Percentiles rank a stretch among this genome's conserved stretches.
Conservation (phyloP, 1,139 yeast genomes). For the Kodamaea anthophila region DNA sequence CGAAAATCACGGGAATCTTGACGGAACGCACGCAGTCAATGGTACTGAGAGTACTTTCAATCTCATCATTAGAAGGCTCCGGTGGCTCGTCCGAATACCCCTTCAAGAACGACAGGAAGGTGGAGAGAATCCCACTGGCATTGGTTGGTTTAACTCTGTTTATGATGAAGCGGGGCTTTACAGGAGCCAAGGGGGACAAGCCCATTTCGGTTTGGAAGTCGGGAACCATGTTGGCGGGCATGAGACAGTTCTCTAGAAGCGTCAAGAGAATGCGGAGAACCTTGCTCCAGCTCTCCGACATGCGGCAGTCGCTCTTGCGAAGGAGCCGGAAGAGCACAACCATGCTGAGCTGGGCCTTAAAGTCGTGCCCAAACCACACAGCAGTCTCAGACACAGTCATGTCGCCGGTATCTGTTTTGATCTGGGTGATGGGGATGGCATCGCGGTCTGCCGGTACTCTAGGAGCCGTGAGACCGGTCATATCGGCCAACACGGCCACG, state of each 20-base stretch:
- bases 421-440: slow-evolving; percentile 43
- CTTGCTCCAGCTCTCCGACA: slow-evolving; percentile 54
- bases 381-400: slow-evolving; percentile 76
- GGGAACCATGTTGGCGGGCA: slow-evolving; percentile 59
- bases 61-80: slow-evolving; percentile 89
- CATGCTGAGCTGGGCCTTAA: slow-evolving; percentile 85
- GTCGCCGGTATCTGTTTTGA: slow-evolving; percentile 20
- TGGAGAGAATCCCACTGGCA: slow-evolving; percentile 73
- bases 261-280: slow-evolving; percentile 56
- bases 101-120: slow-evolving; percentile 86
- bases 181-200: slow-evolving; percentile 50
- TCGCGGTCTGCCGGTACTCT: slow-evolving; percentile 30
- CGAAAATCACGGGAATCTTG: slow-evolving; percentile 47
- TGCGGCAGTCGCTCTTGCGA: slow-evolving; percentile 47
- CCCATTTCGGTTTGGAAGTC: slow-evolving; percentile 55
- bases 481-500: slow-evolving; percentile 53
- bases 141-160: slow-evolving; percentile 56
- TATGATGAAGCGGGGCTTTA: slow-evolving; percentile 60
- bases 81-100: slow-evolving; percentile 82
- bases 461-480: slow-evolving; percentile 50
- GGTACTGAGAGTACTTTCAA: slow-evolving; percentile 78
- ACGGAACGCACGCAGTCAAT: slow-evolving; percentile 75
- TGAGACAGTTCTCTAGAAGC: slow-evolving; percentile 66
- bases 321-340: slow-evolving; percentile 79
- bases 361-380: slow-evolving; percentile 81